A percentile compares a stretch with the other conserved stretches of the same genome.
phyloP scores from a whole-genome alignment of 805 yeast species.

The Starmerella etchellsii region DNA sequence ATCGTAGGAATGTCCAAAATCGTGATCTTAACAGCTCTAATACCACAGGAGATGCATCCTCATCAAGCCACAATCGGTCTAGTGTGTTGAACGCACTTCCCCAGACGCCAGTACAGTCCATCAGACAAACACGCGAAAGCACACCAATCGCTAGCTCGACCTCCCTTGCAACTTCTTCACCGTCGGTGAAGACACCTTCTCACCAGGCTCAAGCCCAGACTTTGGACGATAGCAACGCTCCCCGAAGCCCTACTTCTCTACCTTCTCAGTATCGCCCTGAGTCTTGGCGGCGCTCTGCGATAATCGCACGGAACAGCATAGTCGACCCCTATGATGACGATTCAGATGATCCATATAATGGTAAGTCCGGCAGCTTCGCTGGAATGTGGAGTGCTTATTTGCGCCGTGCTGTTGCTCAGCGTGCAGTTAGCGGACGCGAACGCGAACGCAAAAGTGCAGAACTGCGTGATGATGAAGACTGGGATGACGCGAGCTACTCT shows the following conservation, averaged over 20 bases:
- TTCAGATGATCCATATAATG: slow-evolving; percentile 18
- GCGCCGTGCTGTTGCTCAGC: slow-evolving; percentile 24
- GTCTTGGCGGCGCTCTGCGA: slow-evolving; percentile 17
- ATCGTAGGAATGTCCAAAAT: no score
- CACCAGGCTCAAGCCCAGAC: neutral
- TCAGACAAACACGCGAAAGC: no score
- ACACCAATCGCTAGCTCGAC: no score
- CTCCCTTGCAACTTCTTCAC: no score
- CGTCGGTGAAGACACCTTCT: no score
- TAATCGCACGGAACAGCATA: slow-evolving; percentile 5
- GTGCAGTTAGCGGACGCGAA: slow-evolving; percentile 19
- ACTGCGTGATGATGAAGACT: slow-evolving; percentile 7
- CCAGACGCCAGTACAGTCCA: slow-evolving; percentile 4
- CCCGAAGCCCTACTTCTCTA: slow-evolving; percentile 14
- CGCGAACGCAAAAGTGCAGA: slow-evolving; percentile 9
- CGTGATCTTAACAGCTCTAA: neutral
- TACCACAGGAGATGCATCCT: neutral
- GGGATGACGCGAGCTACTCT: no score
- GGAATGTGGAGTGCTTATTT: slow-evolving; percentile 26
- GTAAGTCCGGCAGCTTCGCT: slow-evolving; percentile 15
- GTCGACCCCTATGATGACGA: neutral
- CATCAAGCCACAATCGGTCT: neutral
- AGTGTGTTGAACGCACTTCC: slow-evolving; percentile 1
- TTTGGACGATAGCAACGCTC: neutral
- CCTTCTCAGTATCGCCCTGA: slow-evolving; percentile 16